A percentile compares a stretch with the other conserved stretches of the same genome.
phyloP scores from a whole-genome alignment of 2,329 filamentous ascomycete genomes.

The Xylaria sp. region DNA sequence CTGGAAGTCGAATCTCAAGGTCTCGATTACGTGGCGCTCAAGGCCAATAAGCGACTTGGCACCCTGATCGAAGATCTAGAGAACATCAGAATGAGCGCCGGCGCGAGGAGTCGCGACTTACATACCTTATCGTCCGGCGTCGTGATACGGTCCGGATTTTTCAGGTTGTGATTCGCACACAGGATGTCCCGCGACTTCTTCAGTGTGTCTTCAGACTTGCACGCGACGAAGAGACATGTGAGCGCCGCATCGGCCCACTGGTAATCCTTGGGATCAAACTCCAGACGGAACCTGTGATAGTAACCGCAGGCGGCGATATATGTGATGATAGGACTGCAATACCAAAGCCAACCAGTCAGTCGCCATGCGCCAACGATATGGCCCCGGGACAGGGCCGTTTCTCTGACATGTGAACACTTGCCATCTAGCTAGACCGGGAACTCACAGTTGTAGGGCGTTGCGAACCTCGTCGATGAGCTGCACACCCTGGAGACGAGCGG shows the following conservation, averaged over 20 bases:
- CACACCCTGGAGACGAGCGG: slow-evolving; percentile 75
- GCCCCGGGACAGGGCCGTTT: neutral
- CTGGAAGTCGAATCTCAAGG: slow-evolving; percentile 88
- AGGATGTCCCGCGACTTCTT: slow-evolving; percentile 95
- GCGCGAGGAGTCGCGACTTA: neutral
- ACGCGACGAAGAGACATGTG: slow-evolving; percentile 83
- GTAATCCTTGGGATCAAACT: slow-evolving; percentile 80
- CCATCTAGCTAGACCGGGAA: slow-evolving; percentile 16
- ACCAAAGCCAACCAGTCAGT: slow-evolving; percentile 13
- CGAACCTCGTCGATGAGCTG: slow-evolving; percentile 84
- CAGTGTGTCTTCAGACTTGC: slow-evolving; percentile 95
- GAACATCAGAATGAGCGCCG: slow-evolving; percentile 1
- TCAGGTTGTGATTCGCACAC: slow-evolving; percentile 83
- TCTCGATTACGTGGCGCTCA: slow-evolving; percentile 88
- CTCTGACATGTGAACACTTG: neutral
- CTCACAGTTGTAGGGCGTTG: slow-evolving; percentile 71
- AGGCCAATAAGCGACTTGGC: slow-evolving; percentile 81
- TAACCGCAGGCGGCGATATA: slow-evolving; percentile 89
- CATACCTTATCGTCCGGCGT: slow-evolving; percentile 77
- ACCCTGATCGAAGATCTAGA: slow-evolving; percentile 70
- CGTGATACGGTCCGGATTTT: slow-evolving; percentile 59
- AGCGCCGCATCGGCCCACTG: slow-evolving; percentile 81
- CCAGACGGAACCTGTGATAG: slow-evolving; percentile 87
- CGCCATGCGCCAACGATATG: neutral
- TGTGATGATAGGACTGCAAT: slow-evolving; percentile 71